Base-by-base conservation (phyloP, 2,329 filamentous ascomycete species). In the Xylariaceae sp. region DNA sequence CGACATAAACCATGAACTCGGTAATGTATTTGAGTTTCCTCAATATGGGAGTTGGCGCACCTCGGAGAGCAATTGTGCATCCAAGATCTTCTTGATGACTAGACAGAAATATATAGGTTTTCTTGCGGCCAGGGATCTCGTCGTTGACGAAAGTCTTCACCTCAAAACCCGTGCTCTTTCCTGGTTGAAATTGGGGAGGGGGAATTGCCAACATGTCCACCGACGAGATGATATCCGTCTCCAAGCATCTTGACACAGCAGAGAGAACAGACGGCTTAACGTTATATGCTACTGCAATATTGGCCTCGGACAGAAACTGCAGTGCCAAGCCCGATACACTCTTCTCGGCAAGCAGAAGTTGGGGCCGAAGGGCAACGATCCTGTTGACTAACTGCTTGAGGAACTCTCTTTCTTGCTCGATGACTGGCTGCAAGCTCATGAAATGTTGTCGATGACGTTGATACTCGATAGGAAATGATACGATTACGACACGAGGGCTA, bases 1-100 rank as follows among this genome's bases (percentile, higher is more conserved):
- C 90, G 16, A 98, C 94, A 54, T 97, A 98, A 29, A 94, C 86
- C 91, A 98, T 96, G 60, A 98, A 97, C 60, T 98, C 93, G 9
- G 91, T 93, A 51, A 98, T 93, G 39, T 82, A 79, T 66, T 98
- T 98, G 63, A 98, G 81, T 53, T 83, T 87, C 2, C 81, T 72
- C 15, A 98, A 73, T 1, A 81, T 73, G 36, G 78, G 69, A 22
- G 81, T 83, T 44, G 85, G 81, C 3, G 85, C 87, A 1, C 93
- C 93, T 34, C 93, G 83, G 17, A 98, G 71, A 11, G 89, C 88
- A 53, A 98, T 95, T 0, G 93, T 98, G 60, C 93, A 97, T 0
- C 93, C 94, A 2, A 98, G 78, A 45, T 94, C 86, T 48, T 87
- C 88, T 8, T 85, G 81, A 54, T 89, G 96, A 3, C 91, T 91